phyloP scores from a whole-genome alignment of 192 early-diverging fungal species.

The Linnemannia exigua region DNA sequence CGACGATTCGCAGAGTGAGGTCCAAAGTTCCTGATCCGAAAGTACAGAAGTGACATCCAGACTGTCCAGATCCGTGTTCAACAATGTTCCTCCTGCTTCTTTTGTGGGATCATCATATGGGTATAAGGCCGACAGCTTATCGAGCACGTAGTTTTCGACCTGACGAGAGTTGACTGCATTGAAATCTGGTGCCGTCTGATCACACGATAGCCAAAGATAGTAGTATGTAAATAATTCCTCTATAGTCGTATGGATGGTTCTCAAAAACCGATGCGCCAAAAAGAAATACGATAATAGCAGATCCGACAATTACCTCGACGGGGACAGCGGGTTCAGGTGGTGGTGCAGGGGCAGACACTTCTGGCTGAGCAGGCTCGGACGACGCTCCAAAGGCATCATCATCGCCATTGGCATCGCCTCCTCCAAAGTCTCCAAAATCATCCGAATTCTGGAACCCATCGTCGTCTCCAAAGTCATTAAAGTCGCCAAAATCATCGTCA shows the following conservation, averaged over 20 bases:
- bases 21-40: conserved; percentile 42
- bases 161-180: conserved; percentile 45
- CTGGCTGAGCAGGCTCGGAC: neutral
- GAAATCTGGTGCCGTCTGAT: conserved; percentile 48
- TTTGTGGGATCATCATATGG: conserved; percentile 13
- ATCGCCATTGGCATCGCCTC: neutral
- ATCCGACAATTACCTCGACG: conserved; percentile 22
- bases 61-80: conserved; percentile 39
- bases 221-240: neutral
- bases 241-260: too few relatives aligned
- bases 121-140: conserved; percentile 37
- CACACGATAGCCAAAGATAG: neutral
- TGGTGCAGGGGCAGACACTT: neutral
- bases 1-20: conserved; percentile 36
- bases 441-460: conserved; percentile 34
- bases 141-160: conserved; percentile 50
- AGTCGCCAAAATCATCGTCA: conserved; percentile 49
- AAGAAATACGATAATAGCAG: neutral
- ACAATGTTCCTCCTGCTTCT: neutral
- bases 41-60: conserved; percentile 21
- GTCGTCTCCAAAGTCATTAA: conserved; percentile 47
- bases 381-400: conserved; percentile 29
- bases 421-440: conserved; percentile 46
- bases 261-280: neutral
- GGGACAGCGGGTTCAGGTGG: neutral